Evolutionary conservation across 148 eudicot genomes (phyloP), one percentile per base, ranked within the genome.

Genomic region (Persicaria maculosa): DNA sequence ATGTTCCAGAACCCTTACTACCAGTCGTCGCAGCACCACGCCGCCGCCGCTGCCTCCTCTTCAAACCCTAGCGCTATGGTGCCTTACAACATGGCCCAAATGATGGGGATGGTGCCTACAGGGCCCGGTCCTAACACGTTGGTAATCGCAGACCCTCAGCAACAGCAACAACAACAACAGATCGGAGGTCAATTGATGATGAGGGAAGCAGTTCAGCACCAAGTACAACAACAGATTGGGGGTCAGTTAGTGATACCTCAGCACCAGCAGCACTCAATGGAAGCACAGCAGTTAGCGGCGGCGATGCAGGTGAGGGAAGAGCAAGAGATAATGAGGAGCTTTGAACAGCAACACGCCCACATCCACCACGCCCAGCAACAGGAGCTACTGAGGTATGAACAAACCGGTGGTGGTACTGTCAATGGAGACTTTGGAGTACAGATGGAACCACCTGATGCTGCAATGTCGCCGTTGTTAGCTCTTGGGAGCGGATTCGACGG

Each of bases 211-310:
- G 57, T 4, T 67, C 46, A 67, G 45, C n/a, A 67, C 11, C 43
- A 43, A 64, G 7, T 6, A 64, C 12, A 25, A 20, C 72, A 12
- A 9, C 72, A 68, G 20, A 17, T 72, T 50, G 80, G 74, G 11
- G 80, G 77, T 0, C 79, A 75, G 22, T 57, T 85, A 72, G 71
- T 84, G 76, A 79, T 80, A 31, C 36, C 36, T 40, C 84, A 80
- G 7, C 90, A 85, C 15, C 82, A 79, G 0, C 88, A 84, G 50
- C 78, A 68, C 10, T 65, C 64, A 68, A 68, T 86, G 4, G 92
- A 90, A 55, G 87, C 83, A 6, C 90, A 86, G 59, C 90, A 83
- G 45, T 15, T 86, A 14, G 90, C 88, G 0, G 85, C 52, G n/a
- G 52, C 83, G 1, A 80, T 73, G 46, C 82, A 75, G 0, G 86